Conservation (phyloP, 176 grass and related monocot species). For the Poa annua region DNA sequence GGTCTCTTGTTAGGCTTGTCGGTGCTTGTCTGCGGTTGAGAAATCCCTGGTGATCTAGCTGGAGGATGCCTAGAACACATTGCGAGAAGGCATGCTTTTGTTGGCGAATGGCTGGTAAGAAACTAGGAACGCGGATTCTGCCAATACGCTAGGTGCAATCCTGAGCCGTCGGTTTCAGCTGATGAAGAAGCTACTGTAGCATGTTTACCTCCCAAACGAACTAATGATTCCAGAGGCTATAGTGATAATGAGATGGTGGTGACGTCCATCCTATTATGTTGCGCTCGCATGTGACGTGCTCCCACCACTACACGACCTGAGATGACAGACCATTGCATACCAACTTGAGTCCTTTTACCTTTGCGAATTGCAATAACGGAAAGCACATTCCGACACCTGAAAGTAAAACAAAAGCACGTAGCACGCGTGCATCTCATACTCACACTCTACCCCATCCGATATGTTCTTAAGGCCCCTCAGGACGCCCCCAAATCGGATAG, state of each 20-base stretch:
- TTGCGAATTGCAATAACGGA: conserved; percentile 9
- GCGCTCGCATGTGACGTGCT: conserved; percentile 37
- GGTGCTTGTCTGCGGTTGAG: conserved; percentile 46
- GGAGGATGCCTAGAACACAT: conserved; percentile 7
- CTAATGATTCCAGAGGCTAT: conserved; percentile 4
- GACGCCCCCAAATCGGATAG: too few species aligned
- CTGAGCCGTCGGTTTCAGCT: too few species aligned
- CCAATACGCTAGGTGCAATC: too few species aligned
- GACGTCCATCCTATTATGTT: conserved; percentile 10
- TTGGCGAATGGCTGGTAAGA: not conserved
- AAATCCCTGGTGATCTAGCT: conserved; percentile 6
- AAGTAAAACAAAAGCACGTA: not conserved
- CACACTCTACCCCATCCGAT: too few species aligned
- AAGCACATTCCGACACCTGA: conserved; percentile 25
- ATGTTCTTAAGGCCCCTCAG: too few species aligned
- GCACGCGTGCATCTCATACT: not conserved
- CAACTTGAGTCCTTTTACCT: conserved; percentile 17
- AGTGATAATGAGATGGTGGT: conserved; percentile 22
- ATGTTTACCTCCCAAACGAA: not conserved
- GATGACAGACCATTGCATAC: conserved; percentile 17
- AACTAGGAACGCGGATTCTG: too few species aligned
- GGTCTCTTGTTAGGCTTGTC: conserved; percentile 14
- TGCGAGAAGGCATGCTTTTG: not conserved
- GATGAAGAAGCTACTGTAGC: not conserved
- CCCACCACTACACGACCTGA: conserved; percentile 23